Evolutionary conservation across 768 basidiomycete species (phyloP).

Genomic region (Cyathus striatus): DNA sequence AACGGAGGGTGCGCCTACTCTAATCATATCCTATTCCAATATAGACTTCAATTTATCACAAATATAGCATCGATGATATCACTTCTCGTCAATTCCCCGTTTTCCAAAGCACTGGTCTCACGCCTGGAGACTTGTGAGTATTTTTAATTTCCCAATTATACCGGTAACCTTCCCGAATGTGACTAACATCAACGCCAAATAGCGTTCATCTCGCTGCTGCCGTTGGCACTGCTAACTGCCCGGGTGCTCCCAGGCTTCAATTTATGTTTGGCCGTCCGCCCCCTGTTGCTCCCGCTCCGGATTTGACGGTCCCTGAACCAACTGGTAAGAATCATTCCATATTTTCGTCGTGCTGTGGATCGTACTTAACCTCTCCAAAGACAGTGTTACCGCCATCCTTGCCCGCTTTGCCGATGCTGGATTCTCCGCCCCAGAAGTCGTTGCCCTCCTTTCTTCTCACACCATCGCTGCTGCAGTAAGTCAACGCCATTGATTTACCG

Average conservation of each 20-base stretch:
- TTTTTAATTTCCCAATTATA: no score
- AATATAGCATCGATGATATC: constrained; percentile 11
- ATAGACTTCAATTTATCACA: neutral
- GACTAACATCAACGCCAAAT: neutral
- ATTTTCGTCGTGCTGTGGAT: neutral
- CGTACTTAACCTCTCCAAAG: constrained; percentile 1
- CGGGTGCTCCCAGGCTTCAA: constrained; percentile 25
- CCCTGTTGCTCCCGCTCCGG: constrained; percentile 13
- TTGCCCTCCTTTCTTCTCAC: constrained; percentile 18
- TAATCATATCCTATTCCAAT: constrained; percentile 1
- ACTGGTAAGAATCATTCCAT: constrained; percentile 3
- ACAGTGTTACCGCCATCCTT: constrained; percentile 18
- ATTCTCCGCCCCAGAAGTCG: constrained; percentile 14
- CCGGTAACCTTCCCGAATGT: no score
- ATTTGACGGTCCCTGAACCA: constrained; percentile 16
- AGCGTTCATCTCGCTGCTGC: constrained; percentile 18
- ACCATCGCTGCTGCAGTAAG: constrained; percentile 18
- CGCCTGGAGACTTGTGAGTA: constrained; percentile 18
- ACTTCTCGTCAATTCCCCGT: constrained; percentile 9
- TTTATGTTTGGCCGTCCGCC: constrained; percentile 23
- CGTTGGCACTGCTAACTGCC: constrained; percentile 26
- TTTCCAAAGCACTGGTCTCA: constrained; percentile 9
- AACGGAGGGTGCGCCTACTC: constrained; percentile 11
- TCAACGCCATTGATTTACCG: neutral
- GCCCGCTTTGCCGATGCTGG: constrained; percentile 20